These are phyloP conservation scores for Salix viminalis DNA, from an alignment of 345 rosid genomes.

Conservation along the genomic window DNA sequence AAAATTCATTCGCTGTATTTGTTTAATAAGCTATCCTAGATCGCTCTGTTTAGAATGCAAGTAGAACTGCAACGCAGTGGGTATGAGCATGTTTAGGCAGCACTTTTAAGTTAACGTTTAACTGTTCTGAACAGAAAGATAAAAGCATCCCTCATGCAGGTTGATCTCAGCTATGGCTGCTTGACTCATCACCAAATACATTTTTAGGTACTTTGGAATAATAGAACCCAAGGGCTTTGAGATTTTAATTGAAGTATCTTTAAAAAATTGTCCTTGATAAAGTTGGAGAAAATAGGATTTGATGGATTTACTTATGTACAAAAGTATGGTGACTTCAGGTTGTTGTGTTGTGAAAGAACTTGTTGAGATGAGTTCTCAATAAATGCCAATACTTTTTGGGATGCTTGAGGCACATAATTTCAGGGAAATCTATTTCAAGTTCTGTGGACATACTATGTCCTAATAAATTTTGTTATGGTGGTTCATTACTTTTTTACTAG, in stretches of 20 bases:
- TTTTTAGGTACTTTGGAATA: not conserved
- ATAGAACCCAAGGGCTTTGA: not conserved
- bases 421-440: constrained; percentile 23
- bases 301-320: not conserved
- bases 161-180: not conserved
- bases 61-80: not conserved
- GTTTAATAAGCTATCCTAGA: not conserved
- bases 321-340: not conserved
- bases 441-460: constrained; percentile 14
- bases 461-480: constrained; percentile 10
- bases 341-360: not conserved
- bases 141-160: not conserved
- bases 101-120: not conserved
- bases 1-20: not conserved
- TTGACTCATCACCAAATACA: not conserved
- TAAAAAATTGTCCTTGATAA: not conserved
- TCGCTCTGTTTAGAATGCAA: not conserved
- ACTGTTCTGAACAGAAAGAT: not conserved
- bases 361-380: not conserved
- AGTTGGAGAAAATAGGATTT: not conserved
- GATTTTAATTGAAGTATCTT: not conserved
- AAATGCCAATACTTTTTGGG: not conserved
- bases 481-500: constrained; percentile 1
- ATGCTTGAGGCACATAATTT: constrained; percentile 6
- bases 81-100: not conserved